Evolutionary conservation across 352 stramenopile genomes (phyloP).

Genomic region (Globisporangium viniferum): DNA sequence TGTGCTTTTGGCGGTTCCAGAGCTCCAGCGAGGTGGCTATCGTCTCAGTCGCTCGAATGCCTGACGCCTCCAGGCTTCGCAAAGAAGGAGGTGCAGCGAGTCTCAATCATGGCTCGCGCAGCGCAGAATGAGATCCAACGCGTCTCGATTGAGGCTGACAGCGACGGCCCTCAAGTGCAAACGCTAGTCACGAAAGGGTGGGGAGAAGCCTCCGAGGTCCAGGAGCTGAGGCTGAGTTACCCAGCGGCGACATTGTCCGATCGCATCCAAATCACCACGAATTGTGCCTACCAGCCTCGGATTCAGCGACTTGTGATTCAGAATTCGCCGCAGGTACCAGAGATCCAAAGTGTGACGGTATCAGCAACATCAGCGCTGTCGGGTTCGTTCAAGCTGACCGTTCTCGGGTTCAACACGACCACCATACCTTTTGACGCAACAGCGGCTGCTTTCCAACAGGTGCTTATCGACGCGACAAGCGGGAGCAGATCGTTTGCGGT

Average conservation of each 20-base stretch:
- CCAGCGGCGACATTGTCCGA: background rate
- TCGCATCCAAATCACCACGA: background rate
- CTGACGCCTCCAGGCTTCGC: conserved; percentile 13
- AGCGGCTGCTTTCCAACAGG: background rate
- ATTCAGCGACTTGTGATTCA: background rate
- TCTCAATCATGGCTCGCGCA: conserved; percentile 22
- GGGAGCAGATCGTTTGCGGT: background rate
- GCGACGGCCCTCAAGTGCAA: background rate
- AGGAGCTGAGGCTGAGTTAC: background rate
- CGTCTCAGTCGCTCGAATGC: conserved; percentile 27
- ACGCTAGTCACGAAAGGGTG: background rate
- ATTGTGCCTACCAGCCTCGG: background rate
- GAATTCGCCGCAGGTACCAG: background rate
- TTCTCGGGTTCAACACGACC: background rate
- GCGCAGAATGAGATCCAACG: conserved; percentile 38
- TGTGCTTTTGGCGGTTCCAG: conserved; percentile 32
- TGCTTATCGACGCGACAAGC: background rate
- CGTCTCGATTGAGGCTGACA: conserved; percentile 22
- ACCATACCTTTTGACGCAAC: background rate
- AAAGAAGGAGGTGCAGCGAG: conserved; percentile 16
- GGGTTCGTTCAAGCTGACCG: background rate
- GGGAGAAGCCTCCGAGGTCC: background rate
- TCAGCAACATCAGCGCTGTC: background rate
- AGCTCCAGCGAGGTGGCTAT: conserved; percentile 25
- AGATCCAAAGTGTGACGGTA: background rate